Base-by-base conservation (phyloP, 2,329 filamentous ascomycete species). In the Alternaria triticimaculans region DNA sequence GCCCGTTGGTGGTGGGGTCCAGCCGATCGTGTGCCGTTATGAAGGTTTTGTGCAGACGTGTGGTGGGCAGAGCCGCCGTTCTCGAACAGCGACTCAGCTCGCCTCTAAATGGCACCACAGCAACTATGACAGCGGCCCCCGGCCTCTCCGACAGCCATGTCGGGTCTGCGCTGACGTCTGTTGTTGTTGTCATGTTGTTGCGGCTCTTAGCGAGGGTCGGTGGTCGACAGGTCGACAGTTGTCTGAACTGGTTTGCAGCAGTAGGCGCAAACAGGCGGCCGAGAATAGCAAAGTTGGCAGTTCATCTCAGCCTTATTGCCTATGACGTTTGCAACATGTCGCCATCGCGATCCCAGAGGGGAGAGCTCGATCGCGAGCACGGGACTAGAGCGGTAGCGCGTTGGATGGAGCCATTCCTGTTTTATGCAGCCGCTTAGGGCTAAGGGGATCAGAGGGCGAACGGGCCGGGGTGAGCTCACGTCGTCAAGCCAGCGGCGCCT, bases 1-100 rank as follows among this genome's bases (percentile, higher is more conserved):
- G 71, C 63, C 60, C 69, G 70, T 68, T 66, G 67, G 66, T 76
- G 73, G 77, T 77, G 76, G 76, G 76, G 77, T 77, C 72, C 67
- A 63, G 68, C 65, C 69, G 53, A 65, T 51, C 25, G 41, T 30
- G 18, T 62, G 58, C 51, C 50, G 26, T 71, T 77, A 67, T 76
- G 73, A 77, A 78, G 69, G 67, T 25, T 72, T 80, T 80, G 74
- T 79, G 76, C 74, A 77, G 61, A 62, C 62, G 58, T 60, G 59
- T 63, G 53, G 60, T 67, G 66, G 60, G 51, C 37, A 67, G 64
- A 67, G 55, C 55, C 58, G 68, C 45, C 62, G 72, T 77, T 78
- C 74, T 76, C 71, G 76, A 78, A 71, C 69, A 62, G 57, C 62
- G 65, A 51, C 51, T 72, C 75, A 78, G 77, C 76, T 66, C 67